These are phyloP conservation scores for Syzygium grande DNA, from an alignment of 345 rosid species.

Conservation along the genomic window DNA sequence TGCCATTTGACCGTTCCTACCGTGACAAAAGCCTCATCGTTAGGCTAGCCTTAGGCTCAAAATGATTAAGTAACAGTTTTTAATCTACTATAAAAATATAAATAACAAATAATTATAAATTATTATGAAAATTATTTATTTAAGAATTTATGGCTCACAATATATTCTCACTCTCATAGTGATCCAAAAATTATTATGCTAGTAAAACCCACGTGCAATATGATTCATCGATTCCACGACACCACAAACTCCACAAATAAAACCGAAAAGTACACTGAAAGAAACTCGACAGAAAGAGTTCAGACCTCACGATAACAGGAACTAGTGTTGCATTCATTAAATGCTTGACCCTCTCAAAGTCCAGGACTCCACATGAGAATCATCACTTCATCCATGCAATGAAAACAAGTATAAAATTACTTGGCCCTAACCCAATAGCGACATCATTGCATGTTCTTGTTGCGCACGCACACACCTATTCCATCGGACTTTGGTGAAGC, in stretches of 20 bases:
- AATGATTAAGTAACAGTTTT: too few species aligned
- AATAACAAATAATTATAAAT: too few species aligned
- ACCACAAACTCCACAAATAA: neutral
- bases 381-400: neutral
- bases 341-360: neutral
- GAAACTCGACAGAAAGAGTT: neutral
- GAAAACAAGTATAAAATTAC: neutral
- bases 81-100: too few species aligned
- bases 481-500: neutral
- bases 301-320: neutral
- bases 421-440: neutral
- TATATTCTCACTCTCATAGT: too few species aligned
- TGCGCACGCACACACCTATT: neutral
- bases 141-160: too few species aligned
- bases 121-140: too few species aligned
- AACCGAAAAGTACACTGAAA: neutral
- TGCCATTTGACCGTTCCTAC: too few species aligned
- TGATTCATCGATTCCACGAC: neutral
- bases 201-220: neutral
- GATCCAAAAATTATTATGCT: too few species aligned
- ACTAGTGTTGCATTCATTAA: neutral
- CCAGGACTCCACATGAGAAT: neutral
- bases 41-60: too few species aligned
- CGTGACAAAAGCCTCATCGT: too few species aligned
- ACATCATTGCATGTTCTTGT: neutral